phyloP scores from a whole-genome alignment of 2,329 filamentous ascomycete genomes.

The Xylariaceae sp. region DNA sequence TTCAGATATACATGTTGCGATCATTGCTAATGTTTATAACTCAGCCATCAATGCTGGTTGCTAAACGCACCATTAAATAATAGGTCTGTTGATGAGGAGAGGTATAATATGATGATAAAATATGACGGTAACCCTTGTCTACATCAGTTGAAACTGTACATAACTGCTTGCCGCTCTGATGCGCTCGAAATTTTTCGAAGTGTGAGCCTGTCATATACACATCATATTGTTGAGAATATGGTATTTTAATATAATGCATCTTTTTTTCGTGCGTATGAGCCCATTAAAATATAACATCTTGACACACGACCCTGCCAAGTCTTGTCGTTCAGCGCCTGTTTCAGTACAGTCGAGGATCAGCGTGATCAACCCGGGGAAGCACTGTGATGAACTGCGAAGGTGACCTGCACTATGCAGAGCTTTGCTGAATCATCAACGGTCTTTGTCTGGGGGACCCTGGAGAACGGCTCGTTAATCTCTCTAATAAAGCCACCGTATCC shows the following conservation, averaged over 20 bases:
- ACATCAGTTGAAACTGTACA: conserved; percentile 12
- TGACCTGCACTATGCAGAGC: background rate
- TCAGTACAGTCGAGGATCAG: background rate
- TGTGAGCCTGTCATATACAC: conserved; percentile 1
- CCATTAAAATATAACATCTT: too few relatives aligned
- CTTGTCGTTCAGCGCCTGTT: background rate
- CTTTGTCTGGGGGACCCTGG: too few relatives aligned
- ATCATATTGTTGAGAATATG: background rate
- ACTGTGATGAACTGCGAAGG: too few relatives aligned
- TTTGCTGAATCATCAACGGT: background rate
- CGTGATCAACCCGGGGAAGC: conserved; percentile 1
- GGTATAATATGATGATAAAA: background rate
- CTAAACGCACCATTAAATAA: conserved; percentile 32
- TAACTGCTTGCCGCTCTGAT: background rate
- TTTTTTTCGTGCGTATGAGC: too few relatives aligned
- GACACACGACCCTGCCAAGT: background rate
- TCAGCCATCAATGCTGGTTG: conserved; percentile 46
- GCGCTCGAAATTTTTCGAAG: background rate
- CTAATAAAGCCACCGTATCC: too few relatives aligned
- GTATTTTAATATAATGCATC: too few relatives aligned
- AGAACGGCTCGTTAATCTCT: too few relatives aligned
- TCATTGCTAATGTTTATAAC: background rate
- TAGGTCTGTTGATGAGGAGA: background rate
- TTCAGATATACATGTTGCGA: background rate
- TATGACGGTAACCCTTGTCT: background rate